Base-by-base conservation (phyloP, 169 alveolate species). In the Cryptosporidium baileyi region DNA sequence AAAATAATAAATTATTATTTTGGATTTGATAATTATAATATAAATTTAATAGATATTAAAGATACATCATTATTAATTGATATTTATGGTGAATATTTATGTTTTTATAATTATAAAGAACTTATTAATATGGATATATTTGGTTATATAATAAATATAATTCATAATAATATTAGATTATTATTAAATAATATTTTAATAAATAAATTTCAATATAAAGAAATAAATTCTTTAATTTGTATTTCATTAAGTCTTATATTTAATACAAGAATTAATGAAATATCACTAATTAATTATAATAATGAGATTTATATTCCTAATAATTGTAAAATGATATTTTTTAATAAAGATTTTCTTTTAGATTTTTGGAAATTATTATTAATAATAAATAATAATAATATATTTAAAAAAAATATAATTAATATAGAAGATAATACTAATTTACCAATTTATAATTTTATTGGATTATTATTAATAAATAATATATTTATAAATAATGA, bases 191-290 rank as follows among this genome's bases (percentile, higher is more conserved):
- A 13, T 30, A 43, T 41, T 41, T 22, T 15, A 2, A n/a, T 32
- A n/a, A 17, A 63, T 26, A 1, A 28, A 2, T 28, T 7, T 26
- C 22, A 3, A 11, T 63, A 45, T 30, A 9, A 3, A n/a, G 26
- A 22, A 11, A 22, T 63, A 3, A 43, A 26, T 17, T 19, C 2
- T 24, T 19, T 65, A 26, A 65, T 51, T 24, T 45, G 51, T 43
- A 32, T 65, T 49, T 65, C 63, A 9, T 6, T 65, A 6, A 65
- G 81, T 51, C 63, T 74, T 17, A 54, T 74, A 26, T 51, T 52
- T 36, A 34, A 40, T n/a, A 19, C 74, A 43, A 74, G 85, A 54
- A 19, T 74, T 6, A 67, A 74, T 22, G 85, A 74, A 57, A 57
- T 51, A 24, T 7, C 67, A 5, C 43, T 54, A 9, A 36, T 74